A percentile compares a stretch with the other conserved stretches of the same genome.
phyloP scores from a whole-genome alignment of 2,329 filamentous ascomycete genomes.

The Thyridium curvatum region DNA sequence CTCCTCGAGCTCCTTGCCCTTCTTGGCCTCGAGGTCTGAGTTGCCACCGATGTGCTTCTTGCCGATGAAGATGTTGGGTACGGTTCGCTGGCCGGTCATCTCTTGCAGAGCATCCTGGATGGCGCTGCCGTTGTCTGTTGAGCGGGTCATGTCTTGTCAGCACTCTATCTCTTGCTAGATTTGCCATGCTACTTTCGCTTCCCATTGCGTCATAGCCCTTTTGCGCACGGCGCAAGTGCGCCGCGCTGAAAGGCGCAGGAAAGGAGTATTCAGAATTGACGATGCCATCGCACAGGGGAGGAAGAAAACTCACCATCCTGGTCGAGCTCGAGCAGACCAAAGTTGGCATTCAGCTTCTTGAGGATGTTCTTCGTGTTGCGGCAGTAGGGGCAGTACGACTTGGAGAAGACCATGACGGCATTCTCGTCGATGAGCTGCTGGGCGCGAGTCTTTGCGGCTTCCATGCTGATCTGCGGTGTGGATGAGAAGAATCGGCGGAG shows the following conservation, averaged over 20 bases:
- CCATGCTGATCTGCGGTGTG: conserved; percentile 63
- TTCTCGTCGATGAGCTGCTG: conserved; percentile 86
- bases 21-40: conserved; percentile 67
- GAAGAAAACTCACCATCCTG: conserved; percentile 58
- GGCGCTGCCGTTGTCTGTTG: conserved; percentile 68
- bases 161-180: too few relatives aligned
- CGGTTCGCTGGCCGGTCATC: conserved; percentile 77
- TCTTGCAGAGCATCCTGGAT: conserved; percentile 80
- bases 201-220: too few relatives aligned
- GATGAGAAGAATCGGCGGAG: conserved; percentile 65
- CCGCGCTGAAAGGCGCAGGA: too few relatives aligned
- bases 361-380: conserved; percentile 70
- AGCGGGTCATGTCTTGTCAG: too few relatives aligned
- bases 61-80: conserved; percentile 92
- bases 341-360: conserved; percentile 64
- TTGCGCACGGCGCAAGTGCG: too few relatives aligned
- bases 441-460: conserved; percentile 76
- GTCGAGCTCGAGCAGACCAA: conserved; percentile 75
- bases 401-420: conserved; percentile 89
- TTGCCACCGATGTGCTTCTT: conserved; percentile 94
- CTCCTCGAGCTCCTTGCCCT: conserved; percentile 54
- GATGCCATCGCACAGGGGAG: neutral
- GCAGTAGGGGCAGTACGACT: conserved; percentile 96
- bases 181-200: too few relatives aligned
- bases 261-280: neutral